A percentile compares a stretch with the other conserved stretches of the same genome.
These are phyloP conservation scores for Litsea cubeba DNA, from an alignment of 164 flowering plant species.

Conservation along the genomic window DNA sequence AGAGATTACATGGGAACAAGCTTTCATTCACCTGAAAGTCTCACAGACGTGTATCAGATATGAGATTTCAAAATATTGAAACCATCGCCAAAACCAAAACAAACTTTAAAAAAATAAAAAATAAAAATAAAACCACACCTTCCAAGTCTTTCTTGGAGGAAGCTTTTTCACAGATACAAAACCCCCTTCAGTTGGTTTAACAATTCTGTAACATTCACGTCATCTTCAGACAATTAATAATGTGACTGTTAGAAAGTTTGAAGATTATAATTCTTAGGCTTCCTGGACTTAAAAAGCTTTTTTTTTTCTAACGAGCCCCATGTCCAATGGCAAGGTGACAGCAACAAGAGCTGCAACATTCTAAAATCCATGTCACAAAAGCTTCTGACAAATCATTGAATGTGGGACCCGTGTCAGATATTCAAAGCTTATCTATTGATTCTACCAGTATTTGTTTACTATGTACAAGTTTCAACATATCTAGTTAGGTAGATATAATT, in stretches of 20 bases:
- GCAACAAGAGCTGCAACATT: background rate
- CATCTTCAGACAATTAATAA: conserved; percentile 9
- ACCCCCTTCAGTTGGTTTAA: conserved; percentile 69
- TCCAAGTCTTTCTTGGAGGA: conserved; percentile 79
- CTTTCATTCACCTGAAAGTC: conserved; percentile 72
- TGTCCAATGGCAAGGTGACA: background rate
- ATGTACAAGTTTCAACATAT: background rate
- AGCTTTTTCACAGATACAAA: conserved; percentile 80
- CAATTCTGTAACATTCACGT: conserved; percentile 55
- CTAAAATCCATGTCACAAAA: background rate
- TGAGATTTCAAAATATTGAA: background rate
- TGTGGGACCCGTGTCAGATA: background rate
- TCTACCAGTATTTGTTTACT: too few species aligned
- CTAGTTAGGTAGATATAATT: background rate
- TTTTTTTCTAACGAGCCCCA: background rate
- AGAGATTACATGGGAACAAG: conserved; percentile 77
- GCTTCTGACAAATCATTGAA: background rate
- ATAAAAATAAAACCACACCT: conserved; percentile 61
- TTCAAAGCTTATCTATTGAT: background rate
- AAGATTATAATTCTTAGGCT: background rate
- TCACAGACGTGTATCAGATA: conserved; percentile 1
- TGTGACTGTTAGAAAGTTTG: background rate
- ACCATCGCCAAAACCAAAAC: background rate
- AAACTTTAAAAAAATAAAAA: background rate
- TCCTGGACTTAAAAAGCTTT: background rate